Conservation (phyloP, 345 rosid genomes). For the Murraya paniculata region DNA sequence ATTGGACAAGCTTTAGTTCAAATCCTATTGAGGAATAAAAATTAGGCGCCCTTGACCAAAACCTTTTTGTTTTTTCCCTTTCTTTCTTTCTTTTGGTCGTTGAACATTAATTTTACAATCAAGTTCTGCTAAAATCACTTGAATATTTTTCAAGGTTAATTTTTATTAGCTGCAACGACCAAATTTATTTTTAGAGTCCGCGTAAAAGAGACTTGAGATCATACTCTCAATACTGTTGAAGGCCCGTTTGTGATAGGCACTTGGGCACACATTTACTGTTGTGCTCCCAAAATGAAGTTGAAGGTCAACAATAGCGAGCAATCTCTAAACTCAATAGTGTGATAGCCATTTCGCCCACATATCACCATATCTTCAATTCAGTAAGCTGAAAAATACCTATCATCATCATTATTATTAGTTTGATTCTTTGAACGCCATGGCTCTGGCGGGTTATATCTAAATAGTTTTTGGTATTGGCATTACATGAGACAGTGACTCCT, state of each 20-base stretch:
- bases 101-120: too few species aligned
- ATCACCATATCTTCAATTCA: constrained; percentile 7
- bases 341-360: constrained; percentile 7
- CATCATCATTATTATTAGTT: background rate
- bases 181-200: too few species aligned
- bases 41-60: too few species aligned
- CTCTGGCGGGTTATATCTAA: background rate
- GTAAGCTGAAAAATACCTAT: background rate
- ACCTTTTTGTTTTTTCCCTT: too few species aligned
- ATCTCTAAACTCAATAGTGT: background rate
- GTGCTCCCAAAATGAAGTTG: background rate
- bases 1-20: background rate
- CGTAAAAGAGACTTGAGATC: background rate
- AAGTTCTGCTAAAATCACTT: too few species aligned
- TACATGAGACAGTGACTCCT: constrained; percentile 21
- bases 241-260: background rate
- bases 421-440: background rate
- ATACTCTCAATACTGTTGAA: too few species aligned
- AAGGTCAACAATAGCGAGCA: background rate
- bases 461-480: constrained; percentile 27
- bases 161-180: background rate
- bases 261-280: background rate
- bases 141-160: too few species aligned
- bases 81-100: too few species aligned
- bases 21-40: background rate